Base-by-base conservation (phyloP, 1,284 basidiomycete species). In the Pseudozyma tsukubaensis region DNA sequence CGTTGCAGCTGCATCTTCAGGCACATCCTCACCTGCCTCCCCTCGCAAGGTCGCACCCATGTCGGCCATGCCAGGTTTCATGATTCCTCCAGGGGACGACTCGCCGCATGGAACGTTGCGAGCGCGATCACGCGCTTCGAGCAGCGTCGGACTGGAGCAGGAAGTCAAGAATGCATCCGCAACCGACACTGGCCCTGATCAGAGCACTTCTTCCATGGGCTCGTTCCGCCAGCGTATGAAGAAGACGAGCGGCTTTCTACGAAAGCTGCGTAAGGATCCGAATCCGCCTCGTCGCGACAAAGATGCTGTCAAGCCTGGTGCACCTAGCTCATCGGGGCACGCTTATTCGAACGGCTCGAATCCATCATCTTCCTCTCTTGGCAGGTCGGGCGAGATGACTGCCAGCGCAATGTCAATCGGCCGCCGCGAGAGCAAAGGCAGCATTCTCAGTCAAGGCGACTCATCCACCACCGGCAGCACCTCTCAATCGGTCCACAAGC, bases 221-320 rank as follows among this genome's bases (percentile, higher is more conserved):
- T 49, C 63, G 7, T 79, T 81, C 52, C 72, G 68, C 16, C 72
- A 79, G 35, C 62, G 79, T 16, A 76, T 82, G 75, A 82, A 82
- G 48, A 82, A 82, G 62, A 82, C 80, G 1, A 78, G 78, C 55
- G 77, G 78, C 34, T 80, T 81, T 40, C 52, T 81, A n/a, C 69
- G 67, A 13, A 78, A 67, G 51, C 47, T 76, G 32, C 63, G 73
- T 2, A 73, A 70, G 12, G 72, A 68, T 37, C 52, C 24, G 45
- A 48, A 39, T 9, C 45, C 42, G 42, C 21, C 13, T 14, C 43
- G 71, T 58, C 50, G 60, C 39, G 53, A 62, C 14, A 50, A 52
- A 32, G 58, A 63, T 32, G 35, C 49, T 21, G 16, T 52, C 14
- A 39, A 48, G n/a, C 34, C 54, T 14, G 57, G 24, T n/a, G 37